Evolutionary conservation across 192 early-diverging fungal genomes (phyloP), one percentile per base, ranked within the genome.

Genomic region (Radiomyces spectabilis): DNA sequence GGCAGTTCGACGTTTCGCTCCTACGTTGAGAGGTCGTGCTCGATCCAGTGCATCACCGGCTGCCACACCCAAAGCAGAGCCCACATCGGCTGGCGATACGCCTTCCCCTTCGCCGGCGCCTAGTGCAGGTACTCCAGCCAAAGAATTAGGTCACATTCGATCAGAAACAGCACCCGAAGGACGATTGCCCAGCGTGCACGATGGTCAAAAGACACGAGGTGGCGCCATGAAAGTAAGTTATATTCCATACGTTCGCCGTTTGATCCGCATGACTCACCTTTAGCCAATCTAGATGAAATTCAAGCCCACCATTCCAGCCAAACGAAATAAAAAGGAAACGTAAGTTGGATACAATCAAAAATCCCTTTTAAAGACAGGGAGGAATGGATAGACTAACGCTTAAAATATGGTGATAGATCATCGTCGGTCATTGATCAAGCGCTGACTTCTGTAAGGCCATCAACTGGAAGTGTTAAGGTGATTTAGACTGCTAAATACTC

Each of bases 241-340:
- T 30, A 4, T 8, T 7, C 3, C 18, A 38, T 30, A 18, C 1
- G 9, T 37, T 24, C n/a, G 3, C 2, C 25, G 18, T 5, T 29
- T n/a, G 0, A 16, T 16, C 30, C 5, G 41, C 0, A 19, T 30
- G n/a, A n/a, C 42, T 42, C 25, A 41, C 21, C 6, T 15, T 52
- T 46, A 25, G 34, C 5, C 26, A 15, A 30, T 41, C 34, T 68
- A 82, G 77, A 65, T 78, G 57, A 83, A 83, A 55, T 83, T 83
- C 44, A 68, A 72, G 26, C 81, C 81, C 5, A 80, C 74, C 4
- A 63, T 83, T 10, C 78, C 81, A 3, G 49, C 67, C 6, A 78
- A 77, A 53, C 63, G 79, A 59, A 72, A 72, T 31, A 80, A 79
- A 59, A 75, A 74, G 55, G 80, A 77, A 57, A 61, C 58, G 73